phyloP scores from a whole-genome alignment of 139 green algal species.

The Asterochloris erici region DNA sequence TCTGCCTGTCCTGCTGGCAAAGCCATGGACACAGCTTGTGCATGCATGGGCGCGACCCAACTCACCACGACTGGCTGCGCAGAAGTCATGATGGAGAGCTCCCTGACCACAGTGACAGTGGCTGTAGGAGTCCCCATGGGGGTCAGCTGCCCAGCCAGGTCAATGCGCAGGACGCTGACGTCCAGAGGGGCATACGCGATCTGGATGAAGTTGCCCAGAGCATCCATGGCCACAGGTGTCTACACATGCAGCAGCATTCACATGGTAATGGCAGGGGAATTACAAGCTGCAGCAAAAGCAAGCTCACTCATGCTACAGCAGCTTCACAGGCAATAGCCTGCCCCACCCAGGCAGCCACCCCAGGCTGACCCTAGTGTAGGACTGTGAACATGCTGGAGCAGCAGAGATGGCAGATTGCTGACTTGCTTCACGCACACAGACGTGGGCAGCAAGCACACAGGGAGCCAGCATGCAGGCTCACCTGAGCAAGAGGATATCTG shows the following conservation, averaged over 20 bases:
- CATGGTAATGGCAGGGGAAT: background rate
- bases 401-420: background rate
- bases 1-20: too few relatives aligned
- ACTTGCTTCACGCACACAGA: background rate
- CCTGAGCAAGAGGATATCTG: slow-evolving; percentile 36
- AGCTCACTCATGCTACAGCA: too few relatives aligned
- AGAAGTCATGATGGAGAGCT: slow-evolving; percentile 81
- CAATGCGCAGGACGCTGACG: slow-evolving; percentile 70
- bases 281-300: background rate
- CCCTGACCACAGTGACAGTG: slow-evolving; percentile 49
- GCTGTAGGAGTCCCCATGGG: slow-evolving; percentile 43
- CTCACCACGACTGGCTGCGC: slow-evolving; percentile 39
- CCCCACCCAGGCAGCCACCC: too few relatives aligned
- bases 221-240: slow-evolving; percentile 81
- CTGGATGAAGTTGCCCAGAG: slow-evolving; percentile 64
- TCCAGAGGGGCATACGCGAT: slow-evolving; percentile 74
- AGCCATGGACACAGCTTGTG: too few relatives aligned
- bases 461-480: slow-evolving; percentile 3
- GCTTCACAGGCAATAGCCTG: too few relatives aligned
- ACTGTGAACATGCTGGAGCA: too few relatives aligned
- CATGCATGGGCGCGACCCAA: too few relatives aligned
- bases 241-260: slow-evolving; percentile 10
- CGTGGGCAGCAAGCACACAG: background rate
- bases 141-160: slow-evolving; percentile 45
- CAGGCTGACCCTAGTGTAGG: too few relatives aligned